Percentiles rank a stretch among this genome's conserved stretches.
These are phyloP conservation scores for Cercospora sp. DNA, from an alignment of 2,329 filamentous ascomycete species.

Conservation along the genomic window DNA sequence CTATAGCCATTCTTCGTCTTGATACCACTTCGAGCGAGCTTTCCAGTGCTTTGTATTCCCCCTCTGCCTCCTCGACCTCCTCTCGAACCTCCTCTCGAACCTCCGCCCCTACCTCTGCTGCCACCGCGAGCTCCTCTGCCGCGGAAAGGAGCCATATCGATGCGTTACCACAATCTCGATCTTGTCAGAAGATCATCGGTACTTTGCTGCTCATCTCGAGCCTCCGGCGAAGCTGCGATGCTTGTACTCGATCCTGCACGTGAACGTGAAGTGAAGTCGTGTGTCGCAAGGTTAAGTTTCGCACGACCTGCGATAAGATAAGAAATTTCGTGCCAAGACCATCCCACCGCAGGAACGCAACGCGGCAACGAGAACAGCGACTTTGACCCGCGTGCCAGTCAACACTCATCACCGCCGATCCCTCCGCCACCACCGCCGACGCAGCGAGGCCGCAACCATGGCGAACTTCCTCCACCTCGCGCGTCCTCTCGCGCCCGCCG, in stretches of 20 bases:
- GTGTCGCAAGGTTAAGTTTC: not conserved
- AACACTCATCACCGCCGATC: slow-evolving; percentile 5
- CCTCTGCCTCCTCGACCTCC: slow-evolving; percentile 29
- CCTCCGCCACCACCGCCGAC: slow-evolving; percentile 9
- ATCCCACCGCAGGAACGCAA: slow-evolving; percentile 6
- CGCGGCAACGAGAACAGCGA: slow-evolving; percentile 10
- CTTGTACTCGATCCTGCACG: not conserved
- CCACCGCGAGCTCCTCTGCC: slow-evolving; percentile 36
- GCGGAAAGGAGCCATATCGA: slow-evolving; percentile 33
- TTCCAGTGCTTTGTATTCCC: slow-evolving; percentile 24
- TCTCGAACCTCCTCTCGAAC: slow-evolving; percentile 31
- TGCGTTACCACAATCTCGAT: not conserved
- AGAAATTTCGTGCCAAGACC: slow-evolving; percentile 3
- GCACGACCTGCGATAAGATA: slow-evolving; percentile 9
- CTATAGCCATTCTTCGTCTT: slow-evolving; percentile 36
- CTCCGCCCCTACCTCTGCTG: slow-evolving; percentile 30
- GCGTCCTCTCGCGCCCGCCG: slow-evolving; percentile 81
- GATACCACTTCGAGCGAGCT: slow-evolving; percentile 37
- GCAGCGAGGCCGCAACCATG: slow-evolving; percentile 31
- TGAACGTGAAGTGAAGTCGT: not conserved
- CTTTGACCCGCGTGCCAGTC: slow-evolving; percentile 9
- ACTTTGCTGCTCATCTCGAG: not conserved
- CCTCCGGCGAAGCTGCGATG: not conserved
- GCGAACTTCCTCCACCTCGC: slow-evolving; percentile 91
- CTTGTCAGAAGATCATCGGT: not conserved